Evolutionary conservation across 179 eudicot genomes (phyloP), one percentile per base, ranked within the genome.

Genomic region (Silene noctiflora): DNA sequence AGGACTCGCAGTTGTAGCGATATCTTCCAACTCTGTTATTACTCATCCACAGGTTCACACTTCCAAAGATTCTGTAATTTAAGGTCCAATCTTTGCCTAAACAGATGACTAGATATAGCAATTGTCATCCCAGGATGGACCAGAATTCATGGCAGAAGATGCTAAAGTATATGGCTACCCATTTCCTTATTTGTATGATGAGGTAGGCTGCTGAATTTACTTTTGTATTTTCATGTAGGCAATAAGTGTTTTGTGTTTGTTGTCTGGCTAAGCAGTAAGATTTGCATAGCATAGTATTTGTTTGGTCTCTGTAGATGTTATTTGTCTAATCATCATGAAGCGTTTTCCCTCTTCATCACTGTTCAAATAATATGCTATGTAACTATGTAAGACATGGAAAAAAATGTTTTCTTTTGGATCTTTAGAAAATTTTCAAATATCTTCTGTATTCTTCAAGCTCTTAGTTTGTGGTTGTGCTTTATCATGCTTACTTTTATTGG

Each of bases 111-210:
- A 27, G 13, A 67, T 42, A 29, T 62, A 39, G 75, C 35, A 67
- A 68, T 64, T 82, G 56, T 81, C 71, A 75, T 85, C 76, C 78
- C 91, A 94, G 97, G 98, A 95, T 82, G 99, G 99, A 83, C 98
- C 99, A 42, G 86, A 87, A 56, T 87, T 82, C 71, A 93, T 95
- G 96, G 94, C 96, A 48, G 94, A 93, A 86, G 99, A 93, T 31
- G 99, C 98, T 25, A 91, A 84, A 80, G 29, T 79, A 11, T 84
- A 75, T 82, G 86, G 86, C 24, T 95, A 95, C 75, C 96, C 97
- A 31, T 95, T 95, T 79, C 99, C 99, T 29, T 93, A 93, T 84
- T 88, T 95, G 25, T 95, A 89, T 84, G 97, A 95, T 70, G 89
- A 88, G 94, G 97, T 88, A 77, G 58, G 78, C 82, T 61, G 59